These are phyloP conservation scores for Proliferodiscus dingleyae DNA, from an alignment of 2,329 filamentous ascomycete species.

Conservation along the genomic window DNA sequence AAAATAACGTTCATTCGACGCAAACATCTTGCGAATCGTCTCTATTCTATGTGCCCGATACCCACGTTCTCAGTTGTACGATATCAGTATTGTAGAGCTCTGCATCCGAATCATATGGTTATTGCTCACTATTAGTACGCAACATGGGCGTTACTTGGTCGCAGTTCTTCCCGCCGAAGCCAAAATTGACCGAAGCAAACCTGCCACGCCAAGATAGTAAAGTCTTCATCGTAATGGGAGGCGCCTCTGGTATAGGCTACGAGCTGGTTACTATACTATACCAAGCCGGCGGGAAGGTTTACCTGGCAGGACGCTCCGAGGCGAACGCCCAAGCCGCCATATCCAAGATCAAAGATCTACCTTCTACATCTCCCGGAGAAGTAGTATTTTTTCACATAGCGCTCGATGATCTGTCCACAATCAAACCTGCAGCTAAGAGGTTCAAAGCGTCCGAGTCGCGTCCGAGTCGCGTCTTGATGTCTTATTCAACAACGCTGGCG, in stretches of 20 bases:
- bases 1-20: too few relatives aligned
- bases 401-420: constrained; percentile 33
- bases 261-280: constrained; percentile 35
- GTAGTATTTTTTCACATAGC: constrained; percentile 34
- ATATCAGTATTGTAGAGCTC: too few relatives aligned
- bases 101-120: too few relatives aligned
- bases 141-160: neutral
- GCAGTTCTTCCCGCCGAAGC: constrained; percentile 28
- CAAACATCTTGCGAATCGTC: too few relatives aligned
- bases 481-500: constrained; percentile 34
- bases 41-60: too few relatives aligned
- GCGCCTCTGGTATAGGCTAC: constrained; percentile 28
- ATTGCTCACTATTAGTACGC: too few relatives aligned
- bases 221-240: constrained; percentile 15
- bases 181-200: constrained; percentile 37
- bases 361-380: constrained; percentile 21
- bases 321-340: constrained; percentile 35
- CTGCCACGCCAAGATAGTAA: constrained; percentile 2
- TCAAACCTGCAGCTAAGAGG: constrained; percentile 31
- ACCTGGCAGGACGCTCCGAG: constrained; percentile 37
- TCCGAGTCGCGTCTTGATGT: constrained; percentile 35
- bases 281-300: constrained; percentile 36
- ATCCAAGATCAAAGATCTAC: constrained; percentile 28
- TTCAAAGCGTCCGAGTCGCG: constrained; percentile 31
- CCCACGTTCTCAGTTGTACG: too few relatives aligned